phyloP scores from a whole-genome alignment of 495 filamentous ascomycete genomes.

The Staphylotrichum longicolle region DNA sequence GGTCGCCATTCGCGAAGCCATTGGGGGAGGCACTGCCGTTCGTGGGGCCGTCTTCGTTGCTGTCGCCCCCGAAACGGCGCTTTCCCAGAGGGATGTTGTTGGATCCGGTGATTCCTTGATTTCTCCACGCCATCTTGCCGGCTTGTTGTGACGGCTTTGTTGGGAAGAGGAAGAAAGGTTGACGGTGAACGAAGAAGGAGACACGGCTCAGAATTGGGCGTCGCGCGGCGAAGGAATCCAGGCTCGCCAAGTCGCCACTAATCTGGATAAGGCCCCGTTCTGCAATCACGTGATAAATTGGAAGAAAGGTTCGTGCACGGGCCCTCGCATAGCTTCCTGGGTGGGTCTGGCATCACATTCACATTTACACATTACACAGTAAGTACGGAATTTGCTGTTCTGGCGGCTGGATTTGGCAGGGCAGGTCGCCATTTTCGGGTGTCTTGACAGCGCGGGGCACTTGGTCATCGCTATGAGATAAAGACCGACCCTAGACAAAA shows the following conservation, averaged over 20 bases:
- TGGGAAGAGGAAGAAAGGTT: background rate
- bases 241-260: slow-evolving; percentile 3
- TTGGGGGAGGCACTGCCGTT: slow-evolving; percentile 9
- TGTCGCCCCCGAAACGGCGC: slow-evolving; percentile 78
- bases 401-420: no score
- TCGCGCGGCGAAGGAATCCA: slow-evolving; percentile 3
- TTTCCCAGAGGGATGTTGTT: slow-evolving; percentile 96
- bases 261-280: background rate
- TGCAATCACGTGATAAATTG: background rate
- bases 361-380: no score
- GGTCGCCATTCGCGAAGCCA: slow-evolving; percentile 37
- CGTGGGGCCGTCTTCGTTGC: slow-evolving; percentile 26
- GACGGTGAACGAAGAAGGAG: background rate
- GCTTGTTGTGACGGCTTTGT: background rate
- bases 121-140: slow-evolving; percentile 79
- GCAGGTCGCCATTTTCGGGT: no score
- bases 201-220: background rate
- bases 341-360: no score
- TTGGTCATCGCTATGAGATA: no score
- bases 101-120: slow-evolving; percentile 94
- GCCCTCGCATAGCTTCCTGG: no score
- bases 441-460: no score
- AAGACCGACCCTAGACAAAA: no score
- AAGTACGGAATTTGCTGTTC: no score
- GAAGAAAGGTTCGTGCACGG: background rate